Evolutionary conservation across 495 filamentous ascomycete genomes (phyloP), one percentile per base, ranked within the genome.

Genomic region (Tuber melanosporum): DNA sequence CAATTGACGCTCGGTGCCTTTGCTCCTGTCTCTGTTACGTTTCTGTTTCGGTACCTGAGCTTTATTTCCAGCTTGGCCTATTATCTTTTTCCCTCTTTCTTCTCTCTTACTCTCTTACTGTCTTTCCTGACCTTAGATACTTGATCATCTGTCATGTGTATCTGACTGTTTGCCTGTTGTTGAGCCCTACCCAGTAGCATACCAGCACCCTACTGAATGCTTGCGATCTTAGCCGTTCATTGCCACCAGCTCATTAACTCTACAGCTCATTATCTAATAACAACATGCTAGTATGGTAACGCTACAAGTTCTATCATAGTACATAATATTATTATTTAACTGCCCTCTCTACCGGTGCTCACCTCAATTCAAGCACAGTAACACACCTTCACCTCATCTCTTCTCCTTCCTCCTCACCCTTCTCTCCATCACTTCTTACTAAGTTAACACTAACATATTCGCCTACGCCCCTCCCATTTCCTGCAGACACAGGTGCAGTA

Each of bases 1-100:
- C 78, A 76, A 76, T 80, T 78, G 77, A 72, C 78, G 78, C 78
- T 80, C 78, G 78, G 78, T 80, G 78, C 79, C 77, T 76, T 80
- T 80, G 77, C 78, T 80, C 78, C 78, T 80, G 77, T 76, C 77
- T 80, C 78, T 80, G 78, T 80, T 80, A 80, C 77, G 78, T 80
- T 80, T 80, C 78, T 79, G 78, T 80, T 80, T 80, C 78, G 78
- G 77, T 80, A 71, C 77, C 76, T 66, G 57, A 66, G 57, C 57
- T 66, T 1, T 36, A 32, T 32, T 36, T 26, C 57, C 62, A 77
- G 70, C 72, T 77, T 75, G 76, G 76, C 76, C 77, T 78, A 79
- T 79, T 72, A 66, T 71, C 32, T 36, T 36, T 36, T 66, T 66
- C 32, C 52, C 57, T 36, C 57, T 15, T 32, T 62, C 26, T 36